phyloP scores from a whole-genome alignment of 2,329 filamentous ascomycete species.

The Pseudogymnoascus sp. region DNA sequence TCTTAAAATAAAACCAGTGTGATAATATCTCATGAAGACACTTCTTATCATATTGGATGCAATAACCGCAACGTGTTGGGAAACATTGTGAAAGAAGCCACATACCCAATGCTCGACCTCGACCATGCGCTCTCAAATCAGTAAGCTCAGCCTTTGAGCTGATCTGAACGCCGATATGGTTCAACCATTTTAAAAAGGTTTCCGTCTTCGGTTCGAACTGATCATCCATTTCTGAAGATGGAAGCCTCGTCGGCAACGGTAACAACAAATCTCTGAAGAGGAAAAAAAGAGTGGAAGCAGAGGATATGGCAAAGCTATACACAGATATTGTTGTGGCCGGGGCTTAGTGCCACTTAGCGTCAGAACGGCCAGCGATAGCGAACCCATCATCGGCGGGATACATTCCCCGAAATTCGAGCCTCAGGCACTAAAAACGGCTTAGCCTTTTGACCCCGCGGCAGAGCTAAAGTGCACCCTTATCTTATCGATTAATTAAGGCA shows the following conservation, averaged over 20 bases:
- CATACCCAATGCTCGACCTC: constrained; percentile 56
- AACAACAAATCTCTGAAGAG: neutral
- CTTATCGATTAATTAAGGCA: constrained; percentile 9
- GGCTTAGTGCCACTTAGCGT: constrained; percentile 9
- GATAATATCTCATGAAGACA: neutral
- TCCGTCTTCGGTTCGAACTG: constrained; percentile 32
- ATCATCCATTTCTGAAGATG: constrained; percentile 8
- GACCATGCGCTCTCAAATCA: constrained; percentile 46
- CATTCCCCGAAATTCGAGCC: neutral
- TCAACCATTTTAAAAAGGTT: constrained; percentile 50
- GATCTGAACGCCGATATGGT: constrained; percentile 41
- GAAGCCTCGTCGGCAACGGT: neutral
- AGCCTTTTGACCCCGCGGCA: neutral
- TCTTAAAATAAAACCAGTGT: constrained; percentile 11
- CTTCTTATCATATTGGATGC: neutral
- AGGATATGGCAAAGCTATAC: constrained; percentile 6
- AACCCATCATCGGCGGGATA: constrained; percentile 2
- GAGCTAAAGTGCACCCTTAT: constrained; percentile 5
- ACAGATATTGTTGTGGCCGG: constrained; percentile 7
- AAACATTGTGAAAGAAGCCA: constrained; percentile 21
- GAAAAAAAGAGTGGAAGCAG: neutral
- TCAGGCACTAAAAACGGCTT: neutral
- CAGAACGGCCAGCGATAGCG: constrained; percentile 4
- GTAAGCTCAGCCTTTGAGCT: constrained; percentile 48
- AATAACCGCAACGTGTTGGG: constrained; percentile 12